A percentile compares a stretch with the other conserved stretches of the same genome.
Conservation (phyloP, 257 asterid species). For the Fraxinus anomala region DNA sequence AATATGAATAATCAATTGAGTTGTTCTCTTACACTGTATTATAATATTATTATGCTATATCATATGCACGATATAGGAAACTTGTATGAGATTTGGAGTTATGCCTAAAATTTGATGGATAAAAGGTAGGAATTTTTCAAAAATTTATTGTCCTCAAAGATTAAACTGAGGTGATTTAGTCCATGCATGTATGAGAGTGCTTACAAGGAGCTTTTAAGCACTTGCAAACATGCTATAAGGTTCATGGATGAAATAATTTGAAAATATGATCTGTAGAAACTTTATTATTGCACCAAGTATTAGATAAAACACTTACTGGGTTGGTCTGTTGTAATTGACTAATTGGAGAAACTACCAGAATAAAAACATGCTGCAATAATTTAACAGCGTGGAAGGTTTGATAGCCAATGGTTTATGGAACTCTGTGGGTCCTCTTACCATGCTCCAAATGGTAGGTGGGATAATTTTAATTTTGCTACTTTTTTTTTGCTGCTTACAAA, state of each 20-base stretch:
- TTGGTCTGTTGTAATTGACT: neutral
- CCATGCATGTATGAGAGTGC: neutral
- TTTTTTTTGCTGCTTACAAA: neutral
- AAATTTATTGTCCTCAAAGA: neutral
- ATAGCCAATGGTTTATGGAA: conserved; percentile 7
- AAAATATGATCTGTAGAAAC: neutral
- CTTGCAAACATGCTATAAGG: neutral
- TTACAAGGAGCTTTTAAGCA: neutral
- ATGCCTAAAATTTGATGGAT: neutral
- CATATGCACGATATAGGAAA: neutral
- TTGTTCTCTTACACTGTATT: neutral
- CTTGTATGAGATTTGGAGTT: neutral
- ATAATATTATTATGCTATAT: neutral
- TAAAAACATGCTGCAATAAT: neutral
- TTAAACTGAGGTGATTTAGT: neutral
- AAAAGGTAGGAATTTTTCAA: neutral
- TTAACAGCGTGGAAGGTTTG: neutral
- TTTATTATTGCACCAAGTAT: neutral
- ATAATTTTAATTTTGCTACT: conserved; percentile 6
- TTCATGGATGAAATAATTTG: neutral
- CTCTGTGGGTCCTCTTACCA: neutral
- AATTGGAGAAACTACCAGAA: neutral
- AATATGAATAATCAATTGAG: neutral
- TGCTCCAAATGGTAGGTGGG: conserved; percentile 6
- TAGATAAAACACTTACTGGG: neutral